Evolutionary conservation across 352 stramenopile genomes (phyloP).

Genomic region (Elongisporangium senticosum): DNA sequence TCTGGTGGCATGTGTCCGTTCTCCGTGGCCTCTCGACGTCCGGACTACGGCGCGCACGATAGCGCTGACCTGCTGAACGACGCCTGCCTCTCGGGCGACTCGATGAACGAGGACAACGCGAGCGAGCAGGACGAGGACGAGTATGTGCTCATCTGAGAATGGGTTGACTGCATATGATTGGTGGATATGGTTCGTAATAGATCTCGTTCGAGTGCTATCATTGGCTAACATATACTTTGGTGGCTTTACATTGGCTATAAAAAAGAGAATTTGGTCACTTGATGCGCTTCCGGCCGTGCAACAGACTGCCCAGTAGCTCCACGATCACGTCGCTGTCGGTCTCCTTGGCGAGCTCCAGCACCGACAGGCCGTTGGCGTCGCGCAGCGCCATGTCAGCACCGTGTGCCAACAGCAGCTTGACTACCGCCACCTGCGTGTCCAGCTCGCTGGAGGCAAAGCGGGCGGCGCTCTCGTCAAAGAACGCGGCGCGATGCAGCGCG

Average conservation of each 20-base stretch:
- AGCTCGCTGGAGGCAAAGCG: conserved; percentile 31
- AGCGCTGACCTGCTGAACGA: conserved; percentile 42
- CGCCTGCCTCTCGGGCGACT: conserved; percentile 52
- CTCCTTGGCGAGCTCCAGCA: neutral
- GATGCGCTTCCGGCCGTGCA: neutral
- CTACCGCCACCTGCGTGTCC: conserved; percentile 19
- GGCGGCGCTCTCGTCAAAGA: conserved; percentile 21
- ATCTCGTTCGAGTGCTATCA: neutral
- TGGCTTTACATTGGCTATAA: neutral
- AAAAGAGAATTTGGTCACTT: neutral
- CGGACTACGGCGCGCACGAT: conserved; percentile 43
- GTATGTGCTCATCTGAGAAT: conserved; percentile 61
- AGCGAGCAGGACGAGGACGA: conserved; percentile 57
- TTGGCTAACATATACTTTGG: neutral
- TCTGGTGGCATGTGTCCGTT: conserved; percentile 49
- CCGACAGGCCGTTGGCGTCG: conserved; percentile 11
- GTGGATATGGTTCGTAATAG: neutral
- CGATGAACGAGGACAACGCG: conserved; percentile 44
- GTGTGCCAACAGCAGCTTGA: conserved; percentile 17
- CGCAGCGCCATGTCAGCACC: conserved; percentile 19
- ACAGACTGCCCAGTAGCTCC: neutral
- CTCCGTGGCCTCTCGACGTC: conserved; percentile 47
- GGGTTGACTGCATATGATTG: neutral
- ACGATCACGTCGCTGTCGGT: neutral
- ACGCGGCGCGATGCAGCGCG: conserved; percentile 27